phyloP scores from a whole-genome alignment of 176 grass and related monocot species.

The Rhynchospora tenuis region DNA sequence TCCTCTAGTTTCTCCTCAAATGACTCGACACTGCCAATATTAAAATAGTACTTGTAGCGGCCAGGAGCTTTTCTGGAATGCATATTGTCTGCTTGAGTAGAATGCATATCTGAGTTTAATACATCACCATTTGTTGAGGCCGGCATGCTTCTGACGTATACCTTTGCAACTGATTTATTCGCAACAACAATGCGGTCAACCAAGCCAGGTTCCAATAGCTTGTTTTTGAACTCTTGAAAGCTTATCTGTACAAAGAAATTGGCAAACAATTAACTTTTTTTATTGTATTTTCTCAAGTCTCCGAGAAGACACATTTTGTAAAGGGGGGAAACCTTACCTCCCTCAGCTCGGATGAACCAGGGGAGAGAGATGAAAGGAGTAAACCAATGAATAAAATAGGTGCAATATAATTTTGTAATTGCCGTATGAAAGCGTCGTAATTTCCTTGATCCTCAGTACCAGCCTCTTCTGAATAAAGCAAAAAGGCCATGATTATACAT shows the following conservation, averaged over 20 bases:
- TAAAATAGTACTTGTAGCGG: conserved; percentile 77
- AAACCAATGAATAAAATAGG: conserved; percentile 55
- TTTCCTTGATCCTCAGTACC: conserved; percentile 45
- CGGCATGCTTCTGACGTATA: conserved; percentile 60
- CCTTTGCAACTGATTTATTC: conserved; percentile 86
- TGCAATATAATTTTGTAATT: conserved; percentile 46
- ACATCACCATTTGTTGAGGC: conserved; percentile 29
- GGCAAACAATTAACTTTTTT: conserved; percentile 4
- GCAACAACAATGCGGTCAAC: conserved; percentile 86
- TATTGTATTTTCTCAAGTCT: neutral
- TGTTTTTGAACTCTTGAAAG: conserved; percentile 96
- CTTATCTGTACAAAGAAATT: conserved; percentile 54
- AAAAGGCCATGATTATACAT: conserved; percentile 7
- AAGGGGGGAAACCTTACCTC: conserved; percentile 49
- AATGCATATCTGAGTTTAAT: conserved; percentile 21
- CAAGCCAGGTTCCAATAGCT: conserved; percentile 74
- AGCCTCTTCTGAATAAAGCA: conserved; percentile 46
- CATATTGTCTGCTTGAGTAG: conserved; percentile 11
- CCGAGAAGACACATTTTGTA: neutral
- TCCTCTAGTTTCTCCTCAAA: conserved; percentile 92
- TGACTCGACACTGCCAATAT: conserved; percentile 93
- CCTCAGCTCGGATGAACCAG: conserved; percentile 37
- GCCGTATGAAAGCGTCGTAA: conserved; percentile 41
- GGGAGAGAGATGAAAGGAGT: conserved; percentile 41
- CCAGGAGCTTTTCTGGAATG: conserved; percentile 29